phyloP scores from a whole-genome alignment of 768 basidiomycete genomes.

The Sarcodon sp. region DNA sequence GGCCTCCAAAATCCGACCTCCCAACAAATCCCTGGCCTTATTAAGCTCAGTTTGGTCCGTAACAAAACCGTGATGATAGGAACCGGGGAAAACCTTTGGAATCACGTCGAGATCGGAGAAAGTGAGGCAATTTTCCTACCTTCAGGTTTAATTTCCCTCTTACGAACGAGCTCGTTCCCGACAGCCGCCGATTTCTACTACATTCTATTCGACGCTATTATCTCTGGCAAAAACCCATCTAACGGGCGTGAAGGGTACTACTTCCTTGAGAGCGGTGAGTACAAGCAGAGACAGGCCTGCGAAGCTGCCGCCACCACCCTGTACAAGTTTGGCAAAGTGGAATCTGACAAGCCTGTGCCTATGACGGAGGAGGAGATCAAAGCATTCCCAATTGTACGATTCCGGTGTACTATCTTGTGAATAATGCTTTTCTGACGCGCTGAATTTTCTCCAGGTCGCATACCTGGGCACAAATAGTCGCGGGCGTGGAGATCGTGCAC shows the following conservation, averaged over 20 bases:
- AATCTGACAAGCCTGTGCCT: slow-evolving; percentile 18
- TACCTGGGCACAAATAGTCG: slow-evolving; percentile 13
- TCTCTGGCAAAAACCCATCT: slow-evolving; percentile 9
- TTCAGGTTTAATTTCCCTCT: background rate
- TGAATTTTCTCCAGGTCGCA: slow-evolving; percentile 6
- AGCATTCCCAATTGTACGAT: too few relatives aligned
- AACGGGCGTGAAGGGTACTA: slow-evolving; percentile 23
- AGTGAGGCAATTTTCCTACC: slow-evolving; percentile 17
- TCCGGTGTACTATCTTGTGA: too few relatives aligned
- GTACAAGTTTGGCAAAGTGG: slow-evolving; percentile 16
- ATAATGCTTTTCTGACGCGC: too few relatives aligned
- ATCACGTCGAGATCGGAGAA: slow-evolving; percentile 42
- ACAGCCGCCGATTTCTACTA: slow-evolving; percentile 31
- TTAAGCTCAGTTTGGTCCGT: slow-evolving; percentile 31
- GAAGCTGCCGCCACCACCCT: slow-evolving; percentile 22
- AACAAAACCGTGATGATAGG: slow-evolving; percentile 43
- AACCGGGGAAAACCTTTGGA: slow-evolving; percentile 46
- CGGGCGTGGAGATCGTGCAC: slow-evolving; percentile 6
- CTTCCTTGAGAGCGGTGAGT: slow-evolving; percentile 20
- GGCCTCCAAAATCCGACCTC: slow-evolving; percentile 44
- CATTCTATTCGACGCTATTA: slow-evolving; percentile 25
- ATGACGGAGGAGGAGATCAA: background rate
- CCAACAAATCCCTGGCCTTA: slow-evolving; percentile 34
- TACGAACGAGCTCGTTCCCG: slow-evolving; percentile 1
- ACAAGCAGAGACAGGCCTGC: slow-evolving; percentile 20